These are phyloP conservation scores for Aspergillus aculeatus DNA, from an alignment of 2,329 filamentous ascomycete species.

Conservation along the genomic window DNA sequence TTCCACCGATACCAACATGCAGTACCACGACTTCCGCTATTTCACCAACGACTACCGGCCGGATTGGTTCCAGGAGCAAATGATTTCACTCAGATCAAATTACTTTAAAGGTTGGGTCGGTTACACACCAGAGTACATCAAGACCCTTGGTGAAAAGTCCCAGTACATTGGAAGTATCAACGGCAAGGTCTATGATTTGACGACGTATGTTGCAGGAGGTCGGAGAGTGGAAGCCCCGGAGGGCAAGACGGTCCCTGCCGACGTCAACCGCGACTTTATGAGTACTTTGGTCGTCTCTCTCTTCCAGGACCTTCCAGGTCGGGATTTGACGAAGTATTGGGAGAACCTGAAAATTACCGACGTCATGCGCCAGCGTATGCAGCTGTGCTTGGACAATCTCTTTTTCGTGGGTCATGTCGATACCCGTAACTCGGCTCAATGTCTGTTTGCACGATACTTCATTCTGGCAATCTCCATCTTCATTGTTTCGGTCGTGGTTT, in stretches of 20 bases:
- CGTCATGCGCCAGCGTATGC: conserved; percentile 65
- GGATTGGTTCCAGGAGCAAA: conserved; percentile 91
- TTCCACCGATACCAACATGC: conserved; percentile 67
- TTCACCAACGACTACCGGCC: conserved; percentile 77
- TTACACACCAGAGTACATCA: conserved; percentile 75
- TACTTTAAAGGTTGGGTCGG: conserved; percentile 87
- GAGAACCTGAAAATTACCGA: conserved; percentile 62
- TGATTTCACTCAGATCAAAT: conserved; percentile 70
- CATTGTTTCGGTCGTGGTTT: conserved; percentile 76
- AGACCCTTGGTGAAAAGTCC: conserved; percentile 63
- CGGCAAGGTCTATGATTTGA: conserved; percentile 82
- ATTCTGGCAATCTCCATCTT: conserved; percentile 80
- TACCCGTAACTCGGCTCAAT: conserved; percentile 80
- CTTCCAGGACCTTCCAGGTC: conserved; percentile 72
- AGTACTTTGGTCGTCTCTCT: conserved; percentile 68
- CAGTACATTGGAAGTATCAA: conserved; percentile 76
- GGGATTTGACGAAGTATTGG: conserved; percentile 83
- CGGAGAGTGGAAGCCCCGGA: conserved; percentile 60
- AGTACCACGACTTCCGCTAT: conserved; percentile 90
- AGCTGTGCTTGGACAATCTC: conserved; percentile 83
- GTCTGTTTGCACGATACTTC: conserved; percentile 86
- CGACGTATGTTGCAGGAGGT: conserved; percentile 75
- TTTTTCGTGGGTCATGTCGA: conserved; percentile 93
- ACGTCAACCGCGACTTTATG: conserved; percentile 75
- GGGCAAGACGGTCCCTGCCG: conserved; percentile 50